Percentiles rank a stretch among this genome's conserved stretches.
Evolutionary conservation across 495 filamentous ascomycete genomes (phyloP).

Genomic region (Halenospora varia): DNA sequence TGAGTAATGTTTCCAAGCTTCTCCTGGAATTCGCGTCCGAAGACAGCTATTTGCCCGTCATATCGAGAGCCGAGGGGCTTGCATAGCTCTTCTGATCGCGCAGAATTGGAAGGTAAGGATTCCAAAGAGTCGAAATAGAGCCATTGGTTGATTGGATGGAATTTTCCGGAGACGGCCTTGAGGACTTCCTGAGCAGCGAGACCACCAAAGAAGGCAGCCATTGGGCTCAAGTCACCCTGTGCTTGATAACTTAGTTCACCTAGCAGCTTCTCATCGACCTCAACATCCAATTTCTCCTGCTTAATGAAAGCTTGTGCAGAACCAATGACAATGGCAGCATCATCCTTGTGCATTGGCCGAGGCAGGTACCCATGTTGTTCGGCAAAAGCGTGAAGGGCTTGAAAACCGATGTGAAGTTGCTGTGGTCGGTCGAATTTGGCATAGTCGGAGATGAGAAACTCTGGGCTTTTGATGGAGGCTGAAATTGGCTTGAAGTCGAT

Average conservation of each 20-base stretch:
- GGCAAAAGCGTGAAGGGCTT: constrained; percentile 83
- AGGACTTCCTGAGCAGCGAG: constrained; percentile 93
- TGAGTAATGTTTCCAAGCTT: constrained; percentile 84
- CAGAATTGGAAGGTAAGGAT: constrained; percentile 70
- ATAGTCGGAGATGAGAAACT: constrained; percentile 87
- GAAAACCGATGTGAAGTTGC: constrained; percentile 88
- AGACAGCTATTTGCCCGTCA: constrained; percentile 96
- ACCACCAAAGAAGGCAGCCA: constrained; percentile 95
- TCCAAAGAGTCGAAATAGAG: constrained; percentile 98
- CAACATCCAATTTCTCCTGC: constrained; percentile 66
- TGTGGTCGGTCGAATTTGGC: constrained; percentile 94
- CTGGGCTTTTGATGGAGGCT: constrained; percentile 76
- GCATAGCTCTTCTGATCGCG: constrained; percentile 82
- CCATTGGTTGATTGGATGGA: constrained; percentile 87
- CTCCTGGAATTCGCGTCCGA: constrained; percentile 89
- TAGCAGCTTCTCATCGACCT: constrained; percentile 89
- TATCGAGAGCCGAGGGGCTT: constrained; percentile 79
- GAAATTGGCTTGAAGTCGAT: constrained; percentile 82
- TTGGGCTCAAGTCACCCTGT: constrained; percentile 82
- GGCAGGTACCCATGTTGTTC: constrained; percentile 71
- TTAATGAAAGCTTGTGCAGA: constrained; percentile 66
- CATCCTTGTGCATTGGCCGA: constrained; percentile 74
- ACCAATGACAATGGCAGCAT: constrained; percentile 73
- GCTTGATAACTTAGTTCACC: constrained; percentile 94
- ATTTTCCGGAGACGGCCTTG: constrained; percentile 97